A percentile compares a stretch with the other conserved stretches of the same genome.
Evolutionary conservation across 768 basidiomycete genomes (phyloP).

Genomic region (Chalciporus chontae): DNA sequence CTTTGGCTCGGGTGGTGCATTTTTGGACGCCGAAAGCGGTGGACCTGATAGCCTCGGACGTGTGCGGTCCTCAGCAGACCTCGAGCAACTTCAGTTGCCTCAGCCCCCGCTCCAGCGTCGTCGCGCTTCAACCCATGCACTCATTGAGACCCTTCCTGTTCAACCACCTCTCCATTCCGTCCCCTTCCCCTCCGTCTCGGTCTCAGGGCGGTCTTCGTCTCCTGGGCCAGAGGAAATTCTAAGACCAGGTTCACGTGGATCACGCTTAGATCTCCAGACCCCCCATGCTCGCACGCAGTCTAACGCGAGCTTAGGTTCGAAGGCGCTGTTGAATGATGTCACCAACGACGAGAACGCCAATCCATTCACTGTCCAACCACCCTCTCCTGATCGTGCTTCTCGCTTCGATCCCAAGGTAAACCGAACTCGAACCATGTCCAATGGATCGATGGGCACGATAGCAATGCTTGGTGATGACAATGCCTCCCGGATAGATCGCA

Average conservation of each 20-base stretch:
- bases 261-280: conserved; percentile 30
- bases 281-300: conserved; percentile 48
- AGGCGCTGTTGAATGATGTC: conserved; percentile 38
- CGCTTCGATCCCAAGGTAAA: conserved; percentile 42
- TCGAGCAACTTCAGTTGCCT: conserved; percentile 42
- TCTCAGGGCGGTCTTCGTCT: conserved; percentile 45
- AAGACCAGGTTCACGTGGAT: conserved; percentile 33
- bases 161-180: conserved; percentile 46
- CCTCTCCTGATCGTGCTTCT: conserved; percentile 38
- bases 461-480: conserved; percentile 35
- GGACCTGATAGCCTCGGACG: conserved; percentile 34
- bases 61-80: conserved; percentile 59
- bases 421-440: conserved; percentile 39
- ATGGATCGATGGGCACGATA: conserved; percentile 43
- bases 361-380: conserved; percentile 34
- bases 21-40: conserved; percentile 37
- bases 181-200: conserved; percentile 61
- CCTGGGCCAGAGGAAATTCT: conserved; percentile 40
- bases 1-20: conserved; percentile 45
- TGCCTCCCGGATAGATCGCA: conserved; percentile 90
- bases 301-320: conserved; percentile 48
- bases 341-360: conserved; percentile 33
- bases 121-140: conserved; percentile 47
- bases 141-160: conserved; percentile 41
- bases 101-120: conserved; percentile 43